Evolutionary conservation across 1,284 basidiomycete genomes (phyloP), one percentile per base, ranked within the genome.

Genomic region (Cryptococcus sp.): DNA sequence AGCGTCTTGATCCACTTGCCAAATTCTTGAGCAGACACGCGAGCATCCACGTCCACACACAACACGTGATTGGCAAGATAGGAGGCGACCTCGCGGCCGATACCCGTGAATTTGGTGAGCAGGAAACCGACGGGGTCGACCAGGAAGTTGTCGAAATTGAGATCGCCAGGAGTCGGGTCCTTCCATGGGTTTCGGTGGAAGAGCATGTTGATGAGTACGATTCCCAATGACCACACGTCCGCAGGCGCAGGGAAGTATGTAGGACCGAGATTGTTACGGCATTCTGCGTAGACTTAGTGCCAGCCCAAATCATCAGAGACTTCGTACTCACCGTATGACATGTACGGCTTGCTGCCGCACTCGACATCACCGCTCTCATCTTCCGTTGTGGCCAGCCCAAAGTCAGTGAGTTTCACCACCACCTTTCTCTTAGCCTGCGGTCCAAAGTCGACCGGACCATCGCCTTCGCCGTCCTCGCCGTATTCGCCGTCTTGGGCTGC

Each of bases 171-270:
- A 82, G 77, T 86, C 84, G 96, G 95, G 76, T 99, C 96, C 50
- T 90, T 90, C 93, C 96, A 99, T 19, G 95, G 95, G 79, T 96
- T 98, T 78, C 87, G 91, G 79, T 99, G 95, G 81, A 97, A 99
- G 76, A 99, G 84, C 88, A 99, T 91, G 79, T 99, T 99, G 83
- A 99, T 91, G 68, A 99, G 86, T 60, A 99, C 95, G 74, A 99
- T 95, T 59, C 95, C 96, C 65, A 99, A 85, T 27, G 94, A 98
- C 95, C 95, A 99, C 56, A 98, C 91, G 80, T 99, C 95, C 61
- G 96, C 95, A 62, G 92, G 91, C 68, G 88, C 89, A 56, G 95
- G 93, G 67, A 88, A 86, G 82, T 99, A 99, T 50, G 88, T 90
- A 60, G 92, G 91, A 31, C 90, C 89, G 66, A 95, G 83, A 79